These are phyloP conservation scores for Thelephora terrestris DNA, from an alignment of 1,284 basidiomycete genomes.

Conservation along the genomic window DNA sequence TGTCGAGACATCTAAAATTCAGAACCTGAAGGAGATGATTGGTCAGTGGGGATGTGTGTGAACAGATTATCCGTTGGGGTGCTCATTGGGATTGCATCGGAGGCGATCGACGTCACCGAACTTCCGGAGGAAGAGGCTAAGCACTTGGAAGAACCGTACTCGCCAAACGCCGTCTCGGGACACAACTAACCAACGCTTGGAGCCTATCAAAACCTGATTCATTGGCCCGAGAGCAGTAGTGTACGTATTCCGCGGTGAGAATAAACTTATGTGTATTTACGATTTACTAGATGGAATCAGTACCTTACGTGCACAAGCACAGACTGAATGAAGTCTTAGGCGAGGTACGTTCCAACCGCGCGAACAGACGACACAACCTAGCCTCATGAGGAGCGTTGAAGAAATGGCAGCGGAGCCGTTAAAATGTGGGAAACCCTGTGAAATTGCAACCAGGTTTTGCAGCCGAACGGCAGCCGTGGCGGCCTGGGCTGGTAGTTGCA, in stretches of 20 bases:
- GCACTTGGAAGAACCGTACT: slow-evolving; percentile 15
- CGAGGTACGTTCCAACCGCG: slow-evolving; percentile 62
- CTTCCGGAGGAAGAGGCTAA: slow-evolving; percentile 14
- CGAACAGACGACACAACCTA: slow-evolving; percentile 73
- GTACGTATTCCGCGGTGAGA: no score
- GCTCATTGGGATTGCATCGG: slow-evolving; percentile 8
- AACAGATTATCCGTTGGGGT: neutral
- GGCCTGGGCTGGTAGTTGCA: no score
- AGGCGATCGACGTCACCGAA: slow-evolving; percentile 22
- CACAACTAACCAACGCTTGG: slow-evolving; percentile 8
- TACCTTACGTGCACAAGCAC: no score
- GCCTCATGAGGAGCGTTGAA: slow-evolving; percentile 78
- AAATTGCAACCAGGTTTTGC: slow-evolving; percentile 70
- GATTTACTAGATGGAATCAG: no score
- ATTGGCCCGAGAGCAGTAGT: no score
- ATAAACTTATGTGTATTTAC: no score
- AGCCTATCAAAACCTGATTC: no score
- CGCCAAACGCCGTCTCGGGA: slow-evolving; percentile 7
- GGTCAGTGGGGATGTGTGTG: no score
- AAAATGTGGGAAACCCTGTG: no score
- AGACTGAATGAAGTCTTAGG: no score
- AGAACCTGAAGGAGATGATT: slow-evolving; percentile 24
- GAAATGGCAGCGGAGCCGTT: no score
- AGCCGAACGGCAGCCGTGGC: no score
- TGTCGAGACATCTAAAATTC: slow-evolving; percentile 26